Evolutionary conservation across 257 asterid species (phyloP).

Genomic region (Primulina tabacum): DNA sequence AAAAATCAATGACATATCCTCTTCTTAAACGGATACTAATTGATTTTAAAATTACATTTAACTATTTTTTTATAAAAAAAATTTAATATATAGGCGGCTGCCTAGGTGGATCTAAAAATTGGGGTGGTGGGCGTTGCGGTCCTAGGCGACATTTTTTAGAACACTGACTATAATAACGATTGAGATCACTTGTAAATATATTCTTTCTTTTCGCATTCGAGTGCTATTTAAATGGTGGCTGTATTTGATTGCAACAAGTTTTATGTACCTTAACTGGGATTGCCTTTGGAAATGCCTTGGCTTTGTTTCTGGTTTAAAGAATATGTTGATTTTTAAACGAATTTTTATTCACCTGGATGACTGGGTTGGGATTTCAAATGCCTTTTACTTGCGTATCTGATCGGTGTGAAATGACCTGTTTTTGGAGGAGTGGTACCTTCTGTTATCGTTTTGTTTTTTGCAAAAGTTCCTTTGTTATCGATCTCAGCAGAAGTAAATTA

Average conservation of each 20-base stretch:
- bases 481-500: slow-evolving; percentile 15
- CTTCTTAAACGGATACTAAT: too few species aligned
- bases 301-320: neutral
- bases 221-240: neutral
- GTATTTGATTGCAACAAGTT: neutral
- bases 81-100: too few species aligned
- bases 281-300: neutral
- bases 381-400: neutral
- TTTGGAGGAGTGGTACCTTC: neutral
- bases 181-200: neutral
- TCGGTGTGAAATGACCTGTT: neutral
- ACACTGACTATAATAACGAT: neutral
- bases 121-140: too few species aligned
- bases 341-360: neutral
- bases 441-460: slow-evolving; percentile 1
- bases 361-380: neutral
- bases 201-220: neutral
- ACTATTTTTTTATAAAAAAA: too few species aligned
- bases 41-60: too few species aligned
- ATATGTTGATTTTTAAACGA: neutral
- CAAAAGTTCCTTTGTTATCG: neutral
- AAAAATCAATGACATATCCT: too few species aligned
- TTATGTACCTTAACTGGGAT: neutral
- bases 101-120: too few species aligned
- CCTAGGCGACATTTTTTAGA: too few species aligned